Evolutionary conservation across 306 rosid species (phyloP), one percentile per base, ranked within the genome.

Genomic region (Biancaea sappan): DNA sequence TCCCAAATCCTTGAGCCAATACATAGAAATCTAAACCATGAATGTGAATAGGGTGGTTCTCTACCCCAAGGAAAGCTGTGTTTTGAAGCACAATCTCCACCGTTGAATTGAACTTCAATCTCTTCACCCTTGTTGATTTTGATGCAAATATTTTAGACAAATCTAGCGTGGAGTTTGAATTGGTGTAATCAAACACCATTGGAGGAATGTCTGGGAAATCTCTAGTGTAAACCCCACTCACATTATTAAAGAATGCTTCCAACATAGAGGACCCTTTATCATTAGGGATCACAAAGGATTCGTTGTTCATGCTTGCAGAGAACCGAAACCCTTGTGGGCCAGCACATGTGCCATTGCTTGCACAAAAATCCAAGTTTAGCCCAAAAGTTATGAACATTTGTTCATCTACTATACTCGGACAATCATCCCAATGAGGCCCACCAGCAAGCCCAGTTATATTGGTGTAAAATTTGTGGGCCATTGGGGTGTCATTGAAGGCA

Each of bases 231-330:
- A 87, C 77, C 1, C 88, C 88, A 8, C 31, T 43, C 48, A 22
- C 41, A 0, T 81, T 43, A 2, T 13, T 0, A 41, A 26, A 78
- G 10, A 64, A 80, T 1, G 93, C 96, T 71, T 89, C 72, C 10
- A 92, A 38, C 88, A 92, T 83, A 0, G 93, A 86, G 0, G 24
- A 21, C 0, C 72, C 71, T 47, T 4, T 63, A 0, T 73, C 60
- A 21, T 12, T 59, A 1, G 93, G 96, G n/a, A 80, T 21, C 57
- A 41, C 75, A 26, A 88, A 92, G 0, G 97, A 92, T 35, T 86
- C 88, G 19, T 92, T 90, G 73, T 88, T 92, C 94, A 92, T 90
- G 84, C 84, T 83, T 0, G 96, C 88, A 0, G 94, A 84, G 3
- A 77, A 6, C 14, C 66, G 18, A 6, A 50, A 41, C 32, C 48